phyloP scores from a whole-genome alignment of 2,329 filamentous ascomycete genomes.

The Penicillium sp. region DNA sequence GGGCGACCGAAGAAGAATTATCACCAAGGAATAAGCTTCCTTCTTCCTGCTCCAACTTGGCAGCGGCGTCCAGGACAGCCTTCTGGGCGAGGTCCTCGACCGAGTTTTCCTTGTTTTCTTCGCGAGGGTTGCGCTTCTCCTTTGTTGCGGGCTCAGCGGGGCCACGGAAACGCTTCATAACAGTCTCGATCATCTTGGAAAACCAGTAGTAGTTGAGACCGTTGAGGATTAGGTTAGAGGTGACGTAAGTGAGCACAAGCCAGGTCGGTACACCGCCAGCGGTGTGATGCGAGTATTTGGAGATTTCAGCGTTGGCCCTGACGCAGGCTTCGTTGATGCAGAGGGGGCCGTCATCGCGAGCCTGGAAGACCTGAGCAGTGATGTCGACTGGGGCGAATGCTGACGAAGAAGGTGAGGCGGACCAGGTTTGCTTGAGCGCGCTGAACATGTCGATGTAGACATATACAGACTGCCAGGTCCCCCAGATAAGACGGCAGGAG shows the following conservation, averaged over 20 bases:
- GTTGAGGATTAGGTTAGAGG: constrained; percentile 65
- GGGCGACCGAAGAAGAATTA: constrained; percentile 23
- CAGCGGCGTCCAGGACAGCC: constrained; percentile 42
- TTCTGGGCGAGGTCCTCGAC: constrained; percentile 36
- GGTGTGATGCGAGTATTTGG: constrained; percentile 52
- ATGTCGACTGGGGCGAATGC: constrained; percentile 37
- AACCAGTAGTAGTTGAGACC: constrained; percentile 70
- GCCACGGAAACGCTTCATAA: constrained; percentile 64
- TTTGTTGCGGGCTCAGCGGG: constrained; percentile 29
- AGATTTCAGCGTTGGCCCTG: constrained; percentile 51
- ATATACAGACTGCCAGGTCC: constrained; percentile 61
- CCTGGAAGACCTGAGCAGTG: constrained; percentile 40
- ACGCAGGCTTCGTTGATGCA: constrained; percentile 47
- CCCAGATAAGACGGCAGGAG: constrained; percentile 66
- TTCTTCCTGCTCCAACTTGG: constrained; percentile 37
- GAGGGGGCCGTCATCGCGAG: constrained; percentile 39
- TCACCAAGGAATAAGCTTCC: constrained; percentile 34
- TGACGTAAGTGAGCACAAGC: constrained; percentile 63
- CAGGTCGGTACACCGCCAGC: constrained; percentile 57
- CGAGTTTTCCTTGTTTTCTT: constrained; percentile 19
- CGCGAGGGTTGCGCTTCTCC: constrained; percentile 24
- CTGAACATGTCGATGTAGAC: constrained; percentile 65
- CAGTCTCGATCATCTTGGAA: constrained; percentile 69
- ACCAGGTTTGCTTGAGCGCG: constrained; percentile 52
- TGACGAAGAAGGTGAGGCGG: constrained; percentile 34